Conservation (phyloP, 768 basidiomycete species). For the Royoungia palumana region DNA sequence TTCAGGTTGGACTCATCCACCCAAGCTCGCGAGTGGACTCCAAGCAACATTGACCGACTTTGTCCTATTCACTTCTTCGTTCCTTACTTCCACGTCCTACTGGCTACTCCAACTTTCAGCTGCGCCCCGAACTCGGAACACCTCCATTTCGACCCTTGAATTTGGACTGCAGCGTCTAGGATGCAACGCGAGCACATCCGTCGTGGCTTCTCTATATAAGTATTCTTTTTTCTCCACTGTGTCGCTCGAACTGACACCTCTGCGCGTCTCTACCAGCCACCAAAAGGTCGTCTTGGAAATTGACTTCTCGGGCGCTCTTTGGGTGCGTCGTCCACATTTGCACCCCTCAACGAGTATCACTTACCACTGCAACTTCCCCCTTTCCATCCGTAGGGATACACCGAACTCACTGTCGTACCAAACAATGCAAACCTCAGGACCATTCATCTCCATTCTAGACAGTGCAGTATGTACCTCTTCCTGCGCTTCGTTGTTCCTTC, state of each 20-base stretch:
- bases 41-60: slow-evolving; percentile 10
- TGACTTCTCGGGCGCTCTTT: slow-evolving; percentile 83
- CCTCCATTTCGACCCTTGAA: slow-evolving; percentile 1
- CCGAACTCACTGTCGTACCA: slow-evolving; percentile 87
- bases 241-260: slow-evolving; percentile 42
- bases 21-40: slow-evolving; percentile 18
- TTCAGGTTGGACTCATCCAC: slow-evolving; percentile 25
- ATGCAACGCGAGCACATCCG: slow-evolving; percentile 77
- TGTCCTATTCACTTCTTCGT: not conserved
- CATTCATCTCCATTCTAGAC: slow-evolving; percentile 83
- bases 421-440: slow-evolving; percentile 75
- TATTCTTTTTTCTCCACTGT: slow-evolving; percentile 35
- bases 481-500: slow-evolving; percentile 13
- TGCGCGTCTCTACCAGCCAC: slow-evolving; percentile 76
- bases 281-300: slow-evolving; percentile 95
- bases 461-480: slow-evolving; percentile 63
- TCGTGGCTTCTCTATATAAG: slow-evolving; percentile 89
- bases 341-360: slow-evolving; percentile 13
- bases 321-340: slow-evolving; percentile 50
- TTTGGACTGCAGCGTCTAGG: slow-evolving; percentile 21
- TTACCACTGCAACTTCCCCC: slow-evolving; percentile 17
- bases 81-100: slow-evolving; percentile 4
- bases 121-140: not conserved
- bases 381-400: slow-evolving; percentile 66
- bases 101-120: not conserved